Percentiles rank a stretch among this genome's conserved stretches.
Conservation (phyloP, 2,329 filamentous ascomycete genomes). For the Hypoxylon sp. region DNA sequence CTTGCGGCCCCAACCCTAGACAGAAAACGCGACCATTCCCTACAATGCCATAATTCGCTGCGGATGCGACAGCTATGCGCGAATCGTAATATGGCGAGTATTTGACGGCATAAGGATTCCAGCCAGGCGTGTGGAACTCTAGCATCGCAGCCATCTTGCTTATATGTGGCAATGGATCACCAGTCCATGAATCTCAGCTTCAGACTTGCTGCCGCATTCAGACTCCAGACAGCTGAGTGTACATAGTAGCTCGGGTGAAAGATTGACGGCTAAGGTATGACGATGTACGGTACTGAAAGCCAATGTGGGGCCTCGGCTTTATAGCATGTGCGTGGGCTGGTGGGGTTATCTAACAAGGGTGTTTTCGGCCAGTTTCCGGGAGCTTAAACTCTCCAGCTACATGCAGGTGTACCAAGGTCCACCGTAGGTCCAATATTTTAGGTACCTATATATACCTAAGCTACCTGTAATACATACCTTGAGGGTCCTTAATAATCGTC, state of each 20-base stretch:
- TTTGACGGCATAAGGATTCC: slow-evolving; percentile 96
- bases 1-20: slow-evolving; percentile 84
- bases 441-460: not conserved
- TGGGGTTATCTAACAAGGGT: slow-evolving; percentile 19
- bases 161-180: slow-evolving; percentile 5
- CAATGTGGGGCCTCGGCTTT: slow-evolving; percentile 50
- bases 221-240: slow-evolving; percentile 9
- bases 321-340: slow-evolving; percentile 20
- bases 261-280: slow-evolving; percentile 38
- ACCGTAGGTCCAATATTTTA: not conserved
- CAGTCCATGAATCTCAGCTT: slow-evolving; percentile 17
- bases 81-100: slow-evolving; percentile 99
- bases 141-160: slow-evolving; percentile 76
- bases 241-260: slow-evolving; percentile 11
- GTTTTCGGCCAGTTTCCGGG: slow-evolving; percentile 12
- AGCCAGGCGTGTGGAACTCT: slow-evolving; percentile 93
- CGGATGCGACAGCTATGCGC: slow-evolving; percentile 87
- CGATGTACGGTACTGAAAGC: slow-evolving; percentile 31
- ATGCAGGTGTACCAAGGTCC: not conserved
- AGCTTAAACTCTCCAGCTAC: not conserved
- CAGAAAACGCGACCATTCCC: slow-evolving; percentile 94
- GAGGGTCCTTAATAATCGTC: slow-evolving; percentile 14
- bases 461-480: not conserved
- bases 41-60: slow-evolving; percentile 97
- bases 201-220: slow-evolving; percentile 29